Base-by-base conservation (phyloP, 371 early-diverging fungal species). In the Mucor plumbeus region DNA sequence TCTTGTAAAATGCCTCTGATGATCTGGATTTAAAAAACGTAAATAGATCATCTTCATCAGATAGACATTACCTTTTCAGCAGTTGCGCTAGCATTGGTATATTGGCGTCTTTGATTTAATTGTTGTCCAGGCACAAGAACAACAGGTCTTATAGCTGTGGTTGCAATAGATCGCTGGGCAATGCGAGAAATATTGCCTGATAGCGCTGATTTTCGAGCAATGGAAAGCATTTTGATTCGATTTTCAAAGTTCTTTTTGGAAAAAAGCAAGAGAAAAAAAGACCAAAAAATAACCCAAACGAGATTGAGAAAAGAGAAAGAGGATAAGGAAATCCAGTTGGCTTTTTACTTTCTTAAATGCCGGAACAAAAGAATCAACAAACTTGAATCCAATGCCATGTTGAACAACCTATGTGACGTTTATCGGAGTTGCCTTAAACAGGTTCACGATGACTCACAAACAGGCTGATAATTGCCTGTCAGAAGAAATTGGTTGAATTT, bases 51-150 rank as follows among this genome's bases (percentile, higher is more conserved):
- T 47, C 47, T 66, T 65, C 26, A 61, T 58, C 54, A 38, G 26
- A 39, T 50, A 40, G 41, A 41, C 38, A 50, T 21, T 70, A 81
- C 81, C 78, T 81, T 81, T 68, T 81, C 81, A 43, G 81, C 75
- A 59, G 71, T 72, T 8, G 72, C 72, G 61, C 59, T 71, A 31
- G 62, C 73, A 62, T 61, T 67, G 39, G 68, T 65, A 13, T 76
- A 74, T 19, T 63, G 50, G 44, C 75, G 69, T 54, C 60, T 60
- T 48, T 63, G 69, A 19, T 15, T 40, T 54, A 66, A 35, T 7
- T 67, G 44, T 63, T 57, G 59, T 50, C 48, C 41, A 63, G 64
- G 21, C 19, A 68, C 59, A 10, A 72, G 48, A 47, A 55, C 55
- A 21, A 73, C 17, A 44, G 73, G 65, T 60, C 40, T 47, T 6